These are phyloP conservation scores for Neonectria ditissima DNA, from an alignment of 2,329 filamentous ascomycete genomes.

Conservation along the genomic window DNA sequence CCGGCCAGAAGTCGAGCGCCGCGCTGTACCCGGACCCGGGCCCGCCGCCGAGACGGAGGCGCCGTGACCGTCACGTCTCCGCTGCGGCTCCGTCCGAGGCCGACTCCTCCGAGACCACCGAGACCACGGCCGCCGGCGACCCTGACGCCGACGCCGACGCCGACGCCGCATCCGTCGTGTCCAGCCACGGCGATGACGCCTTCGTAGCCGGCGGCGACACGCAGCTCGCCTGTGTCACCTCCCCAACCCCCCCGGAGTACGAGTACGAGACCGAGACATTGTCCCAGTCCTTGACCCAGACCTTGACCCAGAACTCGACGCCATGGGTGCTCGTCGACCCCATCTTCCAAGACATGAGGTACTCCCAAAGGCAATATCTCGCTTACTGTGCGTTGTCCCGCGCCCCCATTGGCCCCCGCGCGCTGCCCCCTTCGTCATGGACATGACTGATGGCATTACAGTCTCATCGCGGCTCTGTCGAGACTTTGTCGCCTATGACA, in stretches of 20 bases:
- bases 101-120: constrained; percentile 25
- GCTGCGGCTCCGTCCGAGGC: constrained; percentile 30
- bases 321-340: constrained; percentile 58
- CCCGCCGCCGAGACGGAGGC: constrained; percentile 26
- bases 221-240: constrained; percentile 46
- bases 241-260: constrained; percentile 29
- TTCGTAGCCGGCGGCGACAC: constrained; percentile 35
- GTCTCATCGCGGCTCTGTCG: constrained; percentile 63
- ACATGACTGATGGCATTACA: constrained; percentile 45
- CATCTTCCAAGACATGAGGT: constrained; percentile 65
- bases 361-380: constrained; percentile 56
- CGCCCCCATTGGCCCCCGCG: constrained; percentile 15
- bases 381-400: constrained; percentile 53
- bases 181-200: constrained; percentile 31
- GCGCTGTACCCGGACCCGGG: constrained; percentile 41
- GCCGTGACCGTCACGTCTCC: constrained; percentile 24
- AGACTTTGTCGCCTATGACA: constrained; percentile 63
- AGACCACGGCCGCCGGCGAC: constrained; percentile 22
- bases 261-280: constrained; percentile 20
- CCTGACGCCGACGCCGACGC: constrained; percentile 8
- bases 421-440: background rate
- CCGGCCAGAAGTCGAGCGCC: constrained; percentile 54
- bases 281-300: background rate
- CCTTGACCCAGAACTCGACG: constrained; percentile 31
- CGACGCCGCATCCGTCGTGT: constrained; percentile 4